Conservation (phyloP, 2,329 filamentous ascomycete genomes). For the Penicillium sclerotigenum region DNA sequence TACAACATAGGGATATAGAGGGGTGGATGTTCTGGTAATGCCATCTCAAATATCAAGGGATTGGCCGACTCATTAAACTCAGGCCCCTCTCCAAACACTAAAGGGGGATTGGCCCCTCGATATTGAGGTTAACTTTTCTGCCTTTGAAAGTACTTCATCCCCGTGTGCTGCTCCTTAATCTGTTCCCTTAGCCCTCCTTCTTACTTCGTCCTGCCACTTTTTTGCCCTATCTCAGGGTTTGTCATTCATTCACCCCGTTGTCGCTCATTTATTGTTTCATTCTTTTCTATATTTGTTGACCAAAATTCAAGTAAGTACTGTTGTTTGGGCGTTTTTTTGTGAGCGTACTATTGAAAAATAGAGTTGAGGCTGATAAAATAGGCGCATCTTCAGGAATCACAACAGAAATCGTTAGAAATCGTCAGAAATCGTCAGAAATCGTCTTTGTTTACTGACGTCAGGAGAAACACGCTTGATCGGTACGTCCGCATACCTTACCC, state of each 20-base stretch:
- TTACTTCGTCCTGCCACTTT: conserved; percentile 1
- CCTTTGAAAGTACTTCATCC: conserved; percentile 18
- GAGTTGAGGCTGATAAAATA: conserved; percentile 4
- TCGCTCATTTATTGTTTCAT: conserved; percentile 5
- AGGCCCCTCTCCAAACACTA: conserved; percentile 6
- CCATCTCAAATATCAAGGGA: conserved; percentile 16
- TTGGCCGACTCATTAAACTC: conserved; percentile 18
- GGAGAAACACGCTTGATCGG: conserved; percentile 17
- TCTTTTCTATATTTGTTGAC: neutral
- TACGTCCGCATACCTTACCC: conserved; percentile 17
- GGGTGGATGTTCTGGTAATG: neutral
- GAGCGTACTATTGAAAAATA: neutral
- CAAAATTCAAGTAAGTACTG: neutral
- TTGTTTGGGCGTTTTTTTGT: neutral
- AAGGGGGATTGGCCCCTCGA: conserved; percentile 2
- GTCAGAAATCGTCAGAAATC: neutral
- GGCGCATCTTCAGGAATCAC: neutral
- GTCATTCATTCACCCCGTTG: conserved; percentile 8
- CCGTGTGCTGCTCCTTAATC: conserved; percentile 9
- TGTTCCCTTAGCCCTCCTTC: conserved; percentile 1
- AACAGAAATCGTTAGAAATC: neutral
- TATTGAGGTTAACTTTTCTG: neutral
- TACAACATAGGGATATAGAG: neutral
- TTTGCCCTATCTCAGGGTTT: conserved; percentile 14
- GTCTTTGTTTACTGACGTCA: conserved; percentile 22